Evolutionary conservation across 164 flowering plant genomes (phyloP).

Genomic region (Vitis labrusca): DNA sequence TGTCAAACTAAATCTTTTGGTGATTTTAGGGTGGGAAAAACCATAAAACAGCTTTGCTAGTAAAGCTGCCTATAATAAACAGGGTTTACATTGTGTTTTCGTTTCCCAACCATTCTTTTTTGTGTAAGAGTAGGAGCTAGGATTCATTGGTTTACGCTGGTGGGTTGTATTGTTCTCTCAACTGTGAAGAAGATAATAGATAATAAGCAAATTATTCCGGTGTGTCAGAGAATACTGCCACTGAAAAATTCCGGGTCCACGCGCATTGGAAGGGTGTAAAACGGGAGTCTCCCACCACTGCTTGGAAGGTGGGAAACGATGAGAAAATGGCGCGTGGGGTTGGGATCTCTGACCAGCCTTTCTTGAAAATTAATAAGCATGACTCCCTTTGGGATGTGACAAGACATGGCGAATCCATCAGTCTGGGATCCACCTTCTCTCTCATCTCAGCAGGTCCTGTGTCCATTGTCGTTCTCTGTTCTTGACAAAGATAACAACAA

Average conservation of each 20-base stretch:
- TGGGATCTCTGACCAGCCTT: neutral
- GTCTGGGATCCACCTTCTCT: neutral
- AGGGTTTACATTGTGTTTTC: neutral
- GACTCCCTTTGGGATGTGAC: constrained; percentile 19
- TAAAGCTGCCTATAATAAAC: neutral
- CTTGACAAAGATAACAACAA: neutral
- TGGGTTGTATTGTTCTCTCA: no score
- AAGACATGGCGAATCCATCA: constrained; percentile 7
- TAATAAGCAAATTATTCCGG: constrained; percentile 5
- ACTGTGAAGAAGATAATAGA: no score
- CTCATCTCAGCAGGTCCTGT: neutral
- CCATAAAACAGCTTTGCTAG: constrained; percentile 15
- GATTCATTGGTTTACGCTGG: no score
- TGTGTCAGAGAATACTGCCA: neutral
- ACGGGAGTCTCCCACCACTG: no score
- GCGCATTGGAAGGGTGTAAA: no score
- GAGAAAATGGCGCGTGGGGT: no score
- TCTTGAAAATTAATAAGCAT: constrained; percentile 6
- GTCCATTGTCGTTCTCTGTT: neutral
- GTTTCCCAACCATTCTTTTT: neutral
- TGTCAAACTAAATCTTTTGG: constrained; percentile 14
- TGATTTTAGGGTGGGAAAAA: constrained; percentile 6
- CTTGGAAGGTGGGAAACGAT: no score
- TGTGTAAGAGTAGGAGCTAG: constrained; percentile 1
- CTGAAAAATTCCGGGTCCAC: no score